These are phyloP conservation scores for Protoeuglena noctilucae DNA, from an alignment of 139 green algal species.

Conservation along the genomic window DNA sequence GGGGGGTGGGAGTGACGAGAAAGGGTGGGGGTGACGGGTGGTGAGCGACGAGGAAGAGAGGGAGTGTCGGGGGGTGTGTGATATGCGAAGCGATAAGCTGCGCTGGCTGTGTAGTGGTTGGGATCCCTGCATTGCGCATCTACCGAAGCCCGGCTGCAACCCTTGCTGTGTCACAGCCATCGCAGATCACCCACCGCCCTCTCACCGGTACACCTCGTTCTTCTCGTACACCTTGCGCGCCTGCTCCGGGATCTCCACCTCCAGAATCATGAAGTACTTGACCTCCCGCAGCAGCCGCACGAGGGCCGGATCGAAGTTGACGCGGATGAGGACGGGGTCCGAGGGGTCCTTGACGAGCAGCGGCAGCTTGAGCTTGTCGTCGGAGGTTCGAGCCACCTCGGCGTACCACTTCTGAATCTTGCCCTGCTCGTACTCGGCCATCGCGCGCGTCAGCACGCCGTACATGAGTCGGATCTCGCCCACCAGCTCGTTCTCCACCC, in stretches of 20 bases:
- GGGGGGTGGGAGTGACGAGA: no score
- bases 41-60: no score
- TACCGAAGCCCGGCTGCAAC: no score
- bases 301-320: slow-evolving; percentile 82
- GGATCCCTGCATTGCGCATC: no score
- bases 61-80: no score
- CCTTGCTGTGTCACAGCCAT: no score
- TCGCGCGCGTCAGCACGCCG: slow-evolving; percentile 30
- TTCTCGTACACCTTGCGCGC: slow-evolving; percentile 17
- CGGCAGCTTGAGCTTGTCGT: slow-evolving; percentile 65
- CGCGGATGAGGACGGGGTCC: slow-evolving; percentile 21
- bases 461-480: slow-evolving; percentile 38
- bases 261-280: slow-evolving; percentile 72
- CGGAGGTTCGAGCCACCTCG: slow-evolving; percentile 35
- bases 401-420: slow-evolving; percentile 42
- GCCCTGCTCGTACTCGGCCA: slow-evolving; percentile 39
- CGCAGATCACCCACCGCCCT: no score
- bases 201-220: neutral
- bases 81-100: no score
- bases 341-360: slow-evolving; percentile 32
- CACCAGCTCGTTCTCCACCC: slow-evolving; percentile 42
- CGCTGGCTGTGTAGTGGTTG: no score
- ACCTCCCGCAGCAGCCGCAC: slow-evolving; percentile 68
- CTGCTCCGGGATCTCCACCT: slow-evolving; percentile 24
- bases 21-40: no score